Evolutionary conservation across 768 basidiomycete species (phyloP).

Genomic region (Termitomyces sp.): DNA sequence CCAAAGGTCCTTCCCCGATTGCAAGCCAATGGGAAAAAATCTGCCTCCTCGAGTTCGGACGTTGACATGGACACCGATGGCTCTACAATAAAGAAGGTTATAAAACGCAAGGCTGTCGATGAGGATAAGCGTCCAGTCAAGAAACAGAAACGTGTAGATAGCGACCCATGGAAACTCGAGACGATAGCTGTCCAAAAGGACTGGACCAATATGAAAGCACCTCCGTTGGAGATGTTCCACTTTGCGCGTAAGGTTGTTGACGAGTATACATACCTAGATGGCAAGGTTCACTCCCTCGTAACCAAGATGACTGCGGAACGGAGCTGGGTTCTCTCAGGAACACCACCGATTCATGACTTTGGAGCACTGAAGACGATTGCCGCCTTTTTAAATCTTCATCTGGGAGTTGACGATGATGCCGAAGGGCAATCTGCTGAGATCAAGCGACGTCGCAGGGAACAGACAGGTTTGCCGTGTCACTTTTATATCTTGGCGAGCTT

Average conservation of each 20-base stretch:
- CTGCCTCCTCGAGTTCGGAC: conserved; percentile 18
- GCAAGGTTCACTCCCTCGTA: conserved; percentile 72
- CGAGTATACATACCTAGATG: conserved; percentile 90
- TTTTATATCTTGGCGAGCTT: conserved; percentile 11
- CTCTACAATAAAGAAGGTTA: conserved; percentile 26
- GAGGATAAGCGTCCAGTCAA: conserved; percentile 39
- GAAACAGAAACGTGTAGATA: conserved; percentile 53
- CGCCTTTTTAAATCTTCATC: conserved; percentile 82
- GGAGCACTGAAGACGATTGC: conserved; percentile 87
- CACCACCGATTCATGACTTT: conserved; percentile 90
- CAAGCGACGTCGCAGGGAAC: conserved; percentile 77
- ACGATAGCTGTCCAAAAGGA: conserved; percentile 57
- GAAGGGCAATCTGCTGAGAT: conserved; percentile 72
- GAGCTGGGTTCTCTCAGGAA: conserved; percentile 96
- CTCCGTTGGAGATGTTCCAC: conserved; percentile 90
- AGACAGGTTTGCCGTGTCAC: conserved; percentile 52
- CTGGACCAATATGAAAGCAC: conserved; percentile 75
- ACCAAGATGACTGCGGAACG: conserved; percentile 72
- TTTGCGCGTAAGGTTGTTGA: conserved; percentile 87
- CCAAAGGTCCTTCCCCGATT: conserved; percentile 8
- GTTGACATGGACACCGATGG: conserved; percentile 48
- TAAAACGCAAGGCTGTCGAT: conserved; percentile 31
- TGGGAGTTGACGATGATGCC: conserved; percentile 86
- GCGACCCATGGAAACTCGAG: conserved; percentile 75
- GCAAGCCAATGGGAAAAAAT: conserved; percentile 11